Percentiles rank a stretch among this genome's conserved stretches.
Conservation (phyloP, 106 monocot species). For the Dendrobium nobile region DNA sequence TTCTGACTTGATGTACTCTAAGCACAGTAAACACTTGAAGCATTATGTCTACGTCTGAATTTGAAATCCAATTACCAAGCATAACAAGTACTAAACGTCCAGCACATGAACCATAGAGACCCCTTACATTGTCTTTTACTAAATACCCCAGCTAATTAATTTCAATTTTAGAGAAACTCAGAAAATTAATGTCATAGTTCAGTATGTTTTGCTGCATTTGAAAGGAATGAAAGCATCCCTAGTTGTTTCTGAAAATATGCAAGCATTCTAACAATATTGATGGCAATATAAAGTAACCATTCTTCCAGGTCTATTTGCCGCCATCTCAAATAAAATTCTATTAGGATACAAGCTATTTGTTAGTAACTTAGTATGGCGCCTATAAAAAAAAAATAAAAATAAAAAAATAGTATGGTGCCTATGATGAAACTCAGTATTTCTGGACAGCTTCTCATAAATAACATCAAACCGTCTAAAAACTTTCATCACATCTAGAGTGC, state of each 20-base stretch:
- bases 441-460: neutral
- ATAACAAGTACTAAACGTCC: neutral
- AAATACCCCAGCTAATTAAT: neutral
- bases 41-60: neutral
- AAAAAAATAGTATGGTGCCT: neutral
- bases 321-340: neutral
- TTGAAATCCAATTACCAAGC: neutral
- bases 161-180: neutral
- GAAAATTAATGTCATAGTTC: neutral
- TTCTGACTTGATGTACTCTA: neutral
- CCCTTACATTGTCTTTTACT: neutral
- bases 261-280: neutral
- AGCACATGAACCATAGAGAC: neutral
- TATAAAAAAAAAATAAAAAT: no score
- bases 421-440: neutral
- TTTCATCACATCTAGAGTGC: neutral
- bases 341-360: neutral
- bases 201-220: neutral
- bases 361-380: neutral
- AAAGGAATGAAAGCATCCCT: constrained; percentile 1
- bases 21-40: neutral
- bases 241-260: neutral
- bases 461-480: neutral
- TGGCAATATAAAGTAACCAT: neutral
- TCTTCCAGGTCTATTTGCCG: neutral